phyloP scores from a whole-genome alignment of 1,284 basidiomycete species.

The Ganoderma lingzhi region DNA sequence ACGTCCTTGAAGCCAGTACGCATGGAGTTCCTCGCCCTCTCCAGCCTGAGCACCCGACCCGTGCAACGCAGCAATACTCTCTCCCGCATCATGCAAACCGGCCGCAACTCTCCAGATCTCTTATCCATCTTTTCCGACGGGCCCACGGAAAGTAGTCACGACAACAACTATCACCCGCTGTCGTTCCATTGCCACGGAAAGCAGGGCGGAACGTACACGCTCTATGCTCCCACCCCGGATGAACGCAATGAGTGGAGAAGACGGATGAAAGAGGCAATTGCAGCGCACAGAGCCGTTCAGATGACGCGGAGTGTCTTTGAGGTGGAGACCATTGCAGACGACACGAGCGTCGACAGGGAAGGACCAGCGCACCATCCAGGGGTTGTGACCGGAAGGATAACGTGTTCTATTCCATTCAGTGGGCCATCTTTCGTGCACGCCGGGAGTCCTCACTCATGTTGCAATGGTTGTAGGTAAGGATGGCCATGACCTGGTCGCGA shows the following conservation, averaged over 20 bases:
- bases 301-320: slow-evolving; percentile 93
- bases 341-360: slow-evolving; percentile 77
- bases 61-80: slow-evolving; percentile 31
- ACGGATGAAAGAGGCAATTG: slow-evolving; percentile 89
- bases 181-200: slow-evolving; percentile 87
- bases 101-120: slow-evolving; percentile 49
- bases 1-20: slow-evolving; percentile 72
- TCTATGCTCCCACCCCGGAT: slow-evolving; percentile 84
- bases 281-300: slow-evolving; percentile 83
- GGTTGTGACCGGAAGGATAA: slow-evolving; percentile 87
- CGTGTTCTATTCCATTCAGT: slow-evolving; percentile 94
- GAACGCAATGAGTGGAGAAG: slow-evolving; percentile 87
- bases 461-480: slow-evolving; percentile 71
- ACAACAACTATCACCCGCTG: slow-evolving; percentile 64
- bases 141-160: slow-evolving; percentile 1
- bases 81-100: slow-evolving; percentile 28
- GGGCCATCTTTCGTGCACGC: slow-evolving; percentile 41
- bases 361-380: slow-evolving; percentile 74
- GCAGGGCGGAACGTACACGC: slow-evolving; percentile 80
- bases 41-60: slow-evolving; percentile 23
- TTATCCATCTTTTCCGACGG: slow-evolving; percentile 53
- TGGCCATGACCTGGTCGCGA: slow-evolving; percentile 86
- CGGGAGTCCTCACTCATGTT: background rate
- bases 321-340: slow-evolving; percentile 82
- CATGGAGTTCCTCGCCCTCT: slow-evolving; percentile 28